These are phyloP conservation scores for Pneumocystis sp. DNA, from an alignment of 1,139 yeast species.

Conservation along the genomic window DNA sequence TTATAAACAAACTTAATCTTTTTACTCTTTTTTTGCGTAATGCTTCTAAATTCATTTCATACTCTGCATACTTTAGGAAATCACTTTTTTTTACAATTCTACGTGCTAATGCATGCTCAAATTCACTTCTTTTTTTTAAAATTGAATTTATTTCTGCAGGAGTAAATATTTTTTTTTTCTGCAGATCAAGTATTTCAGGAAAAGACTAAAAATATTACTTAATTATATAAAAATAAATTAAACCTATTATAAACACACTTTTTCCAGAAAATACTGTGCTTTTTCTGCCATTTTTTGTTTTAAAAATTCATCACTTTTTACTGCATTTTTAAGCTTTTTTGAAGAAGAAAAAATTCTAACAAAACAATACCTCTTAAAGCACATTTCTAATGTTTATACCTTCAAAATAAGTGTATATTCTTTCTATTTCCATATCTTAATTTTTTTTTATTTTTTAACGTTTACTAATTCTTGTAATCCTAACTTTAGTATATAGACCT, in stretches of 20 bases:
- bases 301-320: neutral
- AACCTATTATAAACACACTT: neutral
- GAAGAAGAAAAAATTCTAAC: neutral
- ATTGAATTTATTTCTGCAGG: constrained; percentile 57
- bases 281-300: neutral
- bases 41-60: constrained; percentile 66
- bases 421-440: no score
- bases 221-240: neutral
- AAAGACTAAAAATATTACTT: constrained; percentile 33
- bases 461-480: no score
- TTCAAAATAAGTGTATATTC: no score
- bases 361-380: no score
- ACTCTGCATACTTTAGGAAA: constrained; percentile 63
- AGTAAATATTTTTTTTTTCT: constrained; percentile 58
- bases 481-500: no score
- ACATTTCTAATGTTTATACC: no score
- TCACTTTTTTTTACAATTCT: constrained; percentile 71
- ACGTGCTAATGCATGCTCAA: constrained; percentile 78
- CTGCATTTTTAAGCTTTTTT: neutral
- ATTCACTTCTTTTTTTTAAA: constrained; percentile 88
- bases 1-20: constrained; percentile 33
- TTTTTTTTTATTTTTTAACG: no score
- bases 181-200: constrained; percentile 84
- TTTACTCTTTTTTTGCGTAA: constrained; percentile 57
- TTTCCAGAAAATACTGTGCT: neutral